Base-by-base conservation (phyloP, 805 yeast genomes). In the Zygotorulaspora sp. region DNA sequence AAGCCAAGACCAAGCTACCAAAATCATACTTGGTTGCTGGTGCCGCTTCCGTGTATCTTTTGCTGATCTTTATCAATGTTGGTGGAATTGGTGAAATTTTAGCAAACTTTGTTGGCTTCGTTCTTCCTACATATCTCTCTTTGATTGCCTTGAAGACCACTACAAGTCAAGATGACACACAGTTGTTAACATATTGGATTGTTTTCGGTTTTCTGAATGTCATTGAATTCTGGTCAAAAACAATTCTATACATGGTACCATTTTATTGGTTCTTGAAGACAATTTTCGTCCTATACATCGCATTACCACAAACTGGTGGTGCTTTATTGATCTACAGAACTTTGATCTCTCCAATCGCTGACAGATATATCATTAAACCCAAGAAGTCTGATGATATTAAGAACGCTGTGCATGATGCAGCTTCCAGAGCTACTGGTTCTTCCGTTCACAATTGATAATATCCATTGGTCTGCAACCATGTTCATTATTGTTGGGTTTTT, bases 201-300 rank as follows among this genome's bases (percentile, higher is more conserved):
- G 95, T 92, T n/a, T 92, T 85, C 61, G 95, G 96, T 11, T 79
- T 80, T 53, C 77, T 92, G 69, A 86, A 80, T 63, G 89, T 92
- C 36, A 61, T 87, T 55, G 99, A 92, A 70, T 92, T 87, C 75
- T 92, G 97, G 97, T 80, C 96, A 38, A 77, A 79, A 57, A 83
- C 96, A 24, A 82, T 92, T 54, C 72, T 90, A 43, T 88, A 88
- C 75, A 86, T 96, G 95, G 67, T 92, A 50, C 98, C 99, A 57
- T 88, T 92, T 62, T 92, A 92, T 75, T 92, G 89, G 78, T 77
- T 92, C 58, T 73, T 92, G 71, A 92, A 92, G 78, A 85, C 96
- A 36, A 52, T 86, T 35, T 78, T 84, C 66, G 81, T 92, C 67
- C 70, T 89, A 41, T 92, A 86, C 72, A 78, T 90, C 57, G 87